A percentile compares a stretch with the other conserved stretches of the same genome.
phyloP scores from a whole-genome alignment of 768 basidiomycete genomes.

The Lactarius hatsudake region DNA sequence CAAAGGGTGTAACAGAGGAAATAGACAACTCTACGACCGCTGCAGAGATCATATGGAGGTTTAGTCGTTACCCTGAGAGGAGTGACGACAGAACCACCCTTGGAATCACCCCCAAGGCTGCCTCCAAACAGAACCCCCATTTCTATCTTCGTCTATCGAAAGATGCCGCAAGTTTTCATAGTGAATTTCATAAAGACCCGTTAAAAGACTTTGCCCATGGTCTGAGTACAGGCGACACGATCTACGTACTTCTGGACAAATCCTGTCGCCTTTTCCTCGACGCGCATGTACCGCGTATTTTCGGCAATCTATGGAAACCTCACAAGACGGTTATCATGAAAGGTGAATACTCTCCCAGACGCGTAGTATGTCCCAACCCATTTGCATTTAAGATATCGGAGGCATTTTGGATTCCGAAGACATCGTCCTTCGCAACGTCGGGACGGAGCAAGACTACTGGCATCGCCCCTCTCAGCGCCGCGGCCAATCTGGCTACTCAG shows the following conservation, averaged over 20 bases:
- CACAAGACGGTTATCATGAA: constrained; percentile 8
- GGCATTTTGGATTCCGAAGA: background rate
- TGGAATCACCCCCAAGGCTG: background rate
- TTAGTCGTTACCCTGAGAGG: background rate
- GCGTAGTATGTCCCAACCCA: background rate
- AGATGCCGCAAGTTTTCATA: background rate
- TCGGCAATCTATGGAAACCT: constrained; percentile 16
- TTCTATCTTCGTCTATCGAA: background rate
- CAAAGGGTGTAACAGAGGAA: background rate
- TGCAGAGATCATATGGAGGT: background rate
- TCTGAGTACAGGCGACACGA: no score
- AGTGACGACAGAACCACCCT: no score
- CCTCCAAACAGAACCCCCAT: constrained; percentile 1
- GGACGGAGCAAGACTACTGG: background rate
- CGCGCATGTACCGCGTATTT: background rate
- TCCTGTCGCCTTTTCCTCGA: constrained; percentile 1
- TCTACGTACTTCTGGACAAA: background rate
- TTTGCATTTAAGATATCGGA: background rate
- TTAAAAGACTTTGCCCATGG: constrained; percentile 1
- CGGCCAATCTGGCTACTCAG: background rate
- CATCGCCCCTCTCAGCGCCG: background rate
- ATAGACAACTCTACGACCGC: background rate
- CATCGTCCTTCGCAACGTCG: background rate
- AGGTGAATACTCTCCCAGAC: background rate
- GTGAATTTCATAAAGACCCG: background rate